Base-by-base conservation (phyloP, 2,329 filamentous ascomycete species). In the Sclerotinia subarctica region DNA sequence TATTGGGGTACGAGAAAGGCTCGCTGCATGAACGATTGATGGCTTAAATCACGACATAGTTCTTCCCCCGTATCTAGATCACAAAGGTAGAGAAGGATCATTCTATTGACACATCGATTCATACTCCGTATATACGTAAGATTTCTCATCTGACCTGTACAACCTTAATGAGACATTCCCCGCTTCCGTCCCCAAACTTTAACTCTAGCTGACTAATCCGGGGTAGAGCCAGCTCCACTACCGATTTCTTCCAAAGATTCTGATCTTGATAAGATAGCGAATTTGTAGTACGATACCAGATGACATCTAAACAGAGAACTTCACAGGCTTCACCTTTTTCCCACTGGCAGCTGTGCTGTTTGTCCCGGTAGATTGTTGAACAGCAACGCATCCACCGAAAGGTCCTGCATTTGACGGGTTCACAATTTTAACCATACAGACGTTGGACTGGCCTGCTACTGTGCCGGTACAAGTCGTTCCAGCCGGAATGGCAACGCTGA, bases 391-490 rank as follows among this genome's bases (percentile, higher is more conserved):
- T 29, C 80, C 80, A 51, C 79, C 80, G 70, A 82, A 82, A 7
- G 80, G 80, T 0, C 80, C 81, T 3, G 78, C 79, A 15, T 68
- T 68, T 72, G 79, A 79, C 66, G 72, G 72, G 75, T 82, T 82
- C 66, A 78, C 79, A 68, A 82, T 78, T 77, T 81, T 81, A 71
- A 81, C 76, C 35, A 81, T 73, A 74, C 81, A 82, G 67, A 81
- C 78, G 67, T 79, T 78, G 4, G 60, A 44, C 69, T 76, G 64
- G 51, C 77, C 76, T 21, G 70, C 76, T 26, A 80, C 69, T 10
- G 76, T 76, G 17, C 80, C 80, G 0, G 72, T 75, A 74, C 80
- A 82, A n/a, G 71, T 77, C 35, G 77, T 80, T 24, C 78, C 79
- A 49, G 76, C 78, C 6, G 80, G 80, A 11, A 80, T 74, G 11